These are phyloP conservation scores for Crithidia acanthocephali DNA, from an alignment of 208 protist species.

Conservation along the genomic window DNA sequence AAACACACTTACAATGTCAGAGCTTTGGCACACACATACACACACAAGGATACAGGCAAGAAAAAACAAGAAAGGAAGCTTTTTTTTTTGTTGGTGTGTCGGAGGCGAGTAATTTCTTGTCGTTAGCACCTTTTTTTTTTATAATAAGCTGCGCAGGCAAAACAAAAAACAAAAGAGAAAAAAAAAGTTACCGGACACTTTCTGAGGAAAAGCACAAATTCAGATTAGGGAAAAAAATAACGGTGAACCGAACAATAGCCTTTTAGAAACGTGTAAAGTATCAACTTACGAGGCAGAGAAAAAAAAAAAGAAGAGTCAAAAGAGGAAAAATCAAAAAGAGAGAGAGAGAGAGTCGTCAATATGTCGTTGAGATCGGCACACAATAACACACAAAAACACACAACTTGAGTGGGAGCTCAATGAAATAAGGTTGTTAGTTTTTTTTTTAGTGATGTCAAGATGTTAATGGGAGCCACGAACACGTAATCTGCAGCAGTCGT, in stretches of 20 bases:
- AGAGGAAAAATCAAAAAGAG: neutral
- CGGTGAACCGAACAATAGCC: neutral
- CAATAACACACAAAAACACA: conserved; percentile 1
- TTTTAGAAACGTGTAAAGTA: neutral
- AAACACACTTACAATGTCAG: neutral
- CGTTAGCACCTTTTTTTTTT: too few species aligned
- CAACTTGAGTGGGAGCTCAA: neutral
- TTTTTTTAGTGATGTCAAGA: neutral
- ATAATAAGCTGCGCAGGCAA: neutral
- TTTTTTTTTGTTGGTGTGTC: too few species aligned
- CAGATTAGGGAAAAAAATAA: neutral
- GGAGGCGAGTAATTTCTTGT: too few species aligned
- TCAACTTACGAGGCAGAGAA: neutral
- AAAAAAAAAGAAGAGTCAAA: neutral
- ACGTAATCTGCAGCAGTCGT: neutral
- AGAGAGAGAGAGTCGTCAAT: neutral
- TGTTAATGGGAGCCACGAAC: neutral
- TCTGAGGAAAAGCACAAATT: neutral
- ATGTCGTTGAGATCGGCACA: neutral
- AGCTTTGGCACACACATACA: neutral
- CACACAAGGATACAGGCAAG: neutral
- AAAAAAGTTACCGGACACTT: conserved; percentile 4
- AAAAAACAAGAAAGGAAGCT: too few species aligned
- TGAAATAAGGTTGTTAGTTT: neutral
- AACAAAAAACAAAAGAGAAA: conserved; percentile 29